A percentile compares a stretch with the other conserved stretches of the same genome.
Evolutionary conservation across 805 yeast genomes (phyloP).

Genomic region (Nakazawaea populi): DNA sequence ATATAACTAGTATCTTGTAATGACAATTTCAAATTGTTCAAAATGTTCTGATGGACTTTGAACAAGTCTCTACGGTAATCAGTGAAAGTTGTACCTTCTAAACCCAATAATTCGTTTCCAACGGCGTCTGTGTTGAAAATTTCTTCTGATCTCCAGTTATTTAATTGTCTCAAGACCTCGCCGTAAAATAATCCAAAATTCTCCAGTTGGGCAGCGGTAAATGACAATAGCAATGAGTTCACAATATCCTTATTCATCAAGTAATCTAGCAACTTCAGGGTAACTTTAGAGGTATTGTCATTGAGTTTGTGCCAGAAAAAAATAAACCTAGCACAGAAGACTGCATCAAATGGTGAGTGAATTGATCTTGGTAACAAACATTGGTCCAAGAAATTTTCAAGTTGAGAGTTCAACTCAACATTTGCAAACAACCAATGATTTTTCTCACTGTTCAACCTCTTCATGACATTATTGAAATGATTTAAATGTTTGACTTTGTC

Average conservation of each 20-base stretch:
- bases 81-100: slow-evolving; percentile 12
- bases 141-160: slow-evolving; percentile 33
- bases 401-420: slow-evolving; percentile 9
- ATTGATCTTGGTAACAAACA: slow-evolving; percentile 74
- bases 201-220: slow-evolving; percentile 75
- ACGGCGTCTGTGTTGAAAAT: slow-evolving; percentile 24
- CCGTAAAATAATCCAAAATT: slow-evolving; percentile 71
- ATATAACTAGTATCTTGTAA: slow-evolving; percentile 57
- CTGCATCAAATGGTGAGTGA: slow-evolving; percentile 80
- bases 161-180: slow-evolving; percentile 43
- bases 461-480: slow-evolving; percentile 28
- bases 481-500: slow-evolving; percentile 41
- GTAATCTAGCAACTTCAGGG: slow-evolving; percentile 34
- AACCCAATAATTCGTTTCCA: slow-evolving; percentile 15
- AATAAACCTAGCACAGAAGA: slow-evolving; percentile 58
- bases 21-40: slow-evolving; percentile 35
- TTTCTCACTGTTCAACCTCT: slow-evolving; percentile 24
- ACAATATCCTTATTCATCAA: slow-evolving; percentile 45
- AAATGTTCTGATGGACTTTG: slow-evolving; percentile 49
- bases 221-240: slow-evolving; percentile 56
- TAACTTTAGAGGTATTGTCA: slow-evolving; percentile 25
- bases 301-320: slow-evolving; percentile 38
- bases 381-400: slow-evolving; percentile 40
- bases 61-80: slow-evolving; percentile 24
- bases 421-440: slow-evolving; percentile 32